These are phyloP conservation scores for Chalciporus piperatoides DNA, from an alignment of 1,284 basidiomycete genomes.

Conservation along the genomic window DNA sequence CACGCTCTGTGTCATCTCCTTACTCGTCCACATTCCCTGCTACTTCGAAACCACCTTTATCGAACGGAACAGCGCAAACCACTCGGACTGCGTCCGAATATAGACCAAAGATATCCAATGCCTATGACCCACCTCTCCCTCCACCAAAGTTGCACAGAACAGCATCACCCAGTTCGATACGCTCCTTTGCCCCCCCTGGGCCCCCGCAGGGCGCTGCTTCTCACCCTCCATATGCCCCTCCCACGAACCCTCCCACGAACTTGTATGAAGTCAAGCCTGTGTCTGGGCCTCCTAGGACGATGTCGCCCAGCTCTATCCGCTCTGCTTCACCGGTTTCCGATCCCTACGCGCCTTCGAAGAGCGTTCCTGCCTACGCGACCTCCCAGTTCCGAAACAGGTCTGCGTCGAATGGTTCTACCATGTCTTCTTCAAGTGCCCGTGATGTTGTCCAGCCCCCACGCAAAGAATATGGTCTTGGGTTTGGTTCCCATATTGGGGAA, in stretches of 20 bases:
- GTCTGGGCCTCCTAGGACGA: slow-evolving; percentile 26
- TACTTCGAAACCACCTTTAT: slow-evolving; percentile 13
- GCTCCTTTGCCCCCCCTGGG: slow-evolving; percentile 15
- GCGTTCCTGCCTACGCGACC: slow-evolving; percentile 15
- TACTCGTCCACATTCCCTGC: slow-evolving; percentile 21
- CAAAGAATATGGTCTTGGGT: slow-evolving; percentile 30
- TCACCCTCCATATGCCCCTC: slow-evolving; percentile 15
- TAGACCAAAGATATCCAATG: slow-evolving; percentile 65
- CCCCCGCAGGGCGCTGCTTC: slow-evolving; percentile 15
- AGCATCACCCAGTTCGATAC: slow-evolving; percentile 26
- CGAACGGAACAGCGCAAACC: slow-evolving; percentile 21
- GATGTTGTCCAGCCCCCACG: slow-evolving; percentile 24
- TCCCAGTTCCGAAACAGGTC: slow-evolving; percentile 39
- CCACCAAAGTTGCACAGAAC: slow-evolving; percentile 41
- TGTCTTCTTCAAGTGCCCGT: slow-evolving; percentile 36
- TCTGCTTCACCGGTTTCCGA: slow-evolving; percentile 28
- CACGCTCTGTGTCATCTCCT: slow-evolving; percentile 23
- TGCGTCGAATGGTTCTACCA: slow-evolving; percentile 47
- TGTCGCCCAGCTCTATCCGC: slow-evolving; percentile 36
- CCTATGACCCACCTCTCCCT: slow-evolving; percentile 77
- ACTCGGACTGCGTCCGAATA: slow-evolving; percentile 40
- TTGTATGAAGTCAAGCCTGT: slow-evolving; percentile 19
- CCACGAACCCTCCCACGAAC: slow-evolving; percentile 13
- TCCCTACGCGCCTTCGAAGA: slow-evolving; percentile 24
- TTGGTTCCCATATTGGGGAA: slow-evolving; percentile 22